A percentile compares a stretch with the other conserved stretches of the same genome.
Evolutionary conservation across 2,329 filamentous ascomycete genomes (phyloP).

Genomic region (Aspergillus pseudoglaucus): DNA sequence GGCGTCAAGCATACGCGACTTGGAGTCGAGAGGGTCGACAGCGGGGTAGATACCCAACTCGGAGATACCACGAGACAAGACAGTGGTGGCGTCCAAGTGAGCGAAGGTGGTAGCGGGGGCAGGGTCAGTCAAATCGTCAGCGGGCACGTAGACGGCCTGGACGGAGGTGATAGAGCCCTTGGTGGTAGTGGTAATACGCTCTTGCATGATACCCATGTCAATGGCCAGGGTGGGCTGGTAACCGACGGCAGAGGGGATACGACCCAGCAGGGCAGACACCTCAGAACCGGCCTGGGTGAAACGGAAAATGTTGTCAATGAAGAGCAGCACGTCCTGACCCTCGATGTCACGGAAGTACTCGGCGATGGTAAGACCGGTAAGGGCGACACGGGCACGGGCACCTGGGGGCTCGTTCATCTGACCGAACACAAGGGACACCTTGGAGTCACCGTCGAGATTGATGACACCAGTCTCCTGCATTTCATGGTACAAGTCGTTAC

Average conservation of each 20-base stretch:
- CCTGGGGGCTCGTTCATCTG: conserved; percentile 99
- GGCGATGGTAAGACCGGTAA: conserved; percentile 65
- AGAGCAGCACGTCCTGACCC: conserved; percentile 96
- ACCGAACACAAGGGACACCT: conserved; percentile 98
- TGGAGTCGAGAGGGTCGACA: conserved; percentile 98
- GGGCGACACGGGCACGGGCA: conserved; percentile 98
- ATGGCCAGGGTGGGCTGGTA: conserved; percentile 98
- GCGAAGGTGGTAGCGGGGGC: conserved; percentile 99
- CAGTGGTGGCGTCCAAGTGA: conserved; percentile 99
- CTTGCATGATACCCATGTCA: conserved; percentile 99
- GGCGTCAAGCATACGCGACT: conserved; percentile 98
- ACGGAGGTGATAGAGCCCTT: conserved; percentile 99
- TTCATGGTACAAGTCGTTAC: conserved; percentile 99
- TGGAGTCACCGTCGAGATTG: conserved; percentile 97
- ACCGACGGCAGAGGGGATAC: conserved; percentile 99
- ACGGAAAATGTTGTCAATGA: conserved; percentile 99
- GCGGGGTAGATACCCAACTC: conserved; percentile 99
- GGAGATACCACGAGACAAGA: conserved; percentile 99
- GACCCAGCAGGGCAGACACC: conserved; percentile 97
- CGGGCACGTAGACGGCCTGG: conserved; percentile 99
- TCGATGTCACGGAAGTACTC: conserved; percentile 77
- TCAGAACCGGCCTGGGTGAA: conserved; percentile 99
- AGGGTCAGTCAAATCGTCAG: conserved; percentile 99
- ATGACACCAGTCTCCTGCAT: conserved; percentile 99
- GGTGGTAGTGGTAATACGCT: conserved; percentile 98